Conservation (phyloP, 2,329 filamentous ascomycete genomes). For the Davidsoniella eucalypti region DNA sequence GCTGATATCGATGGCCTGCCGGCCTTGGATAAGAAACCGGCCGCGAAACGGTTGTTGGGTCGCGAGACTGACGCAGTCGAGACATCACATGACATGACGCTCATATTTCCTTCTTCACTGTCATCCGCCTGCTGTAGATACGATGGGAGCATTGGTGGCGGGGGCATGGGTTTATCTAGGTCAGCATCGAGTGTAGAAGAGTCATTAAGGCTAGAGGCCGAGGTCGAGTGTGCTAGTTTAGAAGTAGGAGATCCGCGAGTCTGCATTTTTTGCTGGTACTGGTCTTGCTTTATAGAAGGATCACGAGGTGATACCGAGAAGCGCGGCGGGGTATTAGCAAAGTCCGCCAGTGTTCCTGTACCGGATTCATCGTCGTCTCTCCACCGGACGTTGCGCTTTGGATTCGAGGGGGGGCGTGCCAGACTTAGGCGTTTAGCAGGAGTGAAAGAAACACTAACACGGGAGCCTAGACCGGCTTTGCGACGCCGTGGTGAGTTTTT, state of each 20-base stretch:
- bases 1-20: conserved; percentile 4
- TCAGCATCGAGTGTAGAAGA: conserved; percentile 23
- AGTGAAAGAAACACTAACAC: conserved; percentile 65
- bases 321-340: conserved; percentile 60
- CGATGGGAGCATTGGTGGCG: conserved; percentile 6
- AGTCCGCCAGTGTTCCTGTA: conserved; percentile 73
- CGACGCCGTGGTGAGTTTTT: conserved; percentile 69
- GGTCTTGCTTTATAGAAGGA: conserved; percentile 34
- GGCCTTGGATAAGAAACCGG: conserved; percentile 9
- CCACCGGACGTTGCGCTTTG: conserved; percentile 75
- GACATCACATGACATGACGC: conserved; percentile 10
- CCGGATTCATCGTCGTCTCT: conserved; percentile 78
- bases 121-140: conserved; percentile 6
- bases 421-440: conserved; percentile 48
- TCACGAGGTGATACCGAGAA: conserved; percentile 10
- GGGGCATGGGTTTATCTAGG: conserved; percentile 10
- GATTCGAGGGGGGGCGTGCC: conserved; percentile 25
- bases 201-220: neutral
- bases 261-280: conserved; percentile 16
- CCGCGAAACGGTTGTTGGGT: conserved; percentile 10
- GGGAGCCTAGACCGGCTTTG: conserved; percentile 39
- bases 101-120: conserved; percentile 9
- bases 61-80: conserved; percentile 7
- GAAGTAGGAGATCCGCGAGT: conserved; percentile 1
- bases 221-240: neutral